Evolutionary conservation across 1,139 yeast species (phyloP), one percentile per base, ranked within the genome.

Genomic region (Debaryomycetaceae sp.): DNA sequence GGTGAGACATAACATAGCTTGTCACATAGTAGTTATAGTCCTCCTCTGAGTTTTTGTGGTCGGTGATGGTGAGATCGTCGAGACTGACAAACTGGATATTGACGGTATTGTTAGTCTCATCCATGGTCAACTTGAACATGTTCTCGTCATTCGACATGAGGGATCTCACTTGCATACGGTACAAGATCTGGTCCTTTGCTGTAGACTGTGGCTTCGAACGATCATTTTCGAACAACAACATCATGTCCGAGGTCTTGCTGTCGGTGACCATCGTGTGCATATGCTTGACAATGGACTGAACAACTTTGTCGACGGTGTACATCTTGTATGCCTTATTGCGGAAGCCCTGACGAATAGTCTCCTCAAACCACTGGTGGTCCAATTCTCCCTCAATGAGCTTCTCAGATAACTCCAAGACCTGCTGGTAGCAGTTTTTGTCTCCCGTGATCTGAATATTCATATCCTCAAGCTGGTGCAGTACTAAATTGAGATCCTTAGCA

Each of bases 321-420:
- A 91, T 61, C 55, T 85, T 86, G 63, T 84, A 93, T 0, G 97
- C 98, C 42, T 79, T 81, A 58, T 91, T 93, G 47, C 93, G 77
- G 62, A 85, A 91, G 1, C 95, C 96, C 64, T 89, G 96, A 43
- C 99, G 85, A 39, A 93, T 62, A 16, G 95, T 74, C 55, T 91
- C 98, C 61, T 91, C 99, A 53, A 84, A 91, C 84, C 93, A 83
- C 55, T 83, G 95, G 44, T 88, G 95, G 48, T 91, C 98, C 33
- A 91, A 65, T 25, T 88, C 94, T 18, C 95, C 96, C 47, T 86
- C 94, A 42, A 93, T 83, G 32, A 89, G 65, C 42, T 78, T 75
- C 45, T 78, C 88, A 34, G 94, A 75, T 36, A 91, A 65, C 2
- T 64, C 65, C 37, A 91, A 64, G 13, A 88, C 74, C 56, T 91